These are phyloP conservation scores for Cucurbita ficifolia DNA, from an alignment of 306 rosid species.

Conservation along the genomic window DNA sequence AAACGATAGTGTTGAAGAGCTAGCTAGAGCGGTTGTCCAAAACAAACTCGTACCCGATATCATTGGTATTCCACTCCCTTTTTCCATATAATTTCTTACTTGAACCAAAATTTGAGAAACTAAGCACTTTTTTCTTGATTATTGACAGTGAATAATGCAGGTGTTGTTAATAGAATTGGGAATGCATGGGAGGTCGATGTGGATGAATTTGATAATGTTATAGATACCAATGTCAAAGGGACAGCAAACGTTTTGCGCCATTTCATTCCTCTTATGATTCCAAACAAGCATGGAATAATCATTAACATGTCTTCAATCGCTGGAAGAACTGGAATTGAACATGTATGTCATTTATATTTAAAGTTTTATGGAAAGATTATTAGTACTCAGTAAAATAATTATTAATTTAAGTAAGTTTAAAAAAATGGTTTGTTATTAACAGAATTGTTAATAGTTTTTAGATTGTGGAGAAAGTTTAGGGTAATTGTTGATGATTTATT, in stretches of 20 bases:
- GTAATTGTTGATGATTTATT: no score
- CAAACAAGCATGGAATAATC: background rate
- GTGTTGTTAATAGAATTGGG: background rate
- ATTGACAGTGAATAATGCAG: background rate
- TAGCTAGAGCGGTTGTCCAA: slow-evolving; percentile 37
- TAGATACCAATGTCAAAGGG: background rate
- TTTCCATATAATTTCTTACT: no score
- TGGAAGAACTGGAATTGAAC: background rate
- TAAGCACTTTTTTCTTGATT: no score
- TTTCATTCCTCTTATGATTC: background rate
- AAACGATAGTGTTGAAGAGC: slow-evolving; percentile 30
- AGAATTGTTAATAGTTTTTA: no score
- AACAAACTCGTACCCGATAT: slow-evolving; percentile 47
- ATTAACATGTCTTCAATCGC: background rate
- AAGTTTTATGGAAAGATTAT: no score
- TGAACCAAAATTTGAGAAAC: no score
- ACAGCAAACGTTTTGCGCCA: background rate
- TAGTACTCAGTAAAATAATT: no score
- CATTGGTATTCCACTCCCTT: slow-evolving; percentile 8
- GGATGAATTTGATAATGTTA: background rate
- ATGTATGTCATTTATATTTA: no score
- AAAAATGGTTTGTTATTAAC: no score
- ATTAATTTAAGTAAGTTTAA: no score
- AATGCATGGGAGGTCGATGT: background rate
- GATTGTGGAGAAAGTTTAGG: no score